A percentile compares a stretch with the other conserved stretches of the same genome.
Evolutionary conservation across 257 asterid genomes (phyloP).

Genomic region (Nyctanthes arbortristis): DNA sequence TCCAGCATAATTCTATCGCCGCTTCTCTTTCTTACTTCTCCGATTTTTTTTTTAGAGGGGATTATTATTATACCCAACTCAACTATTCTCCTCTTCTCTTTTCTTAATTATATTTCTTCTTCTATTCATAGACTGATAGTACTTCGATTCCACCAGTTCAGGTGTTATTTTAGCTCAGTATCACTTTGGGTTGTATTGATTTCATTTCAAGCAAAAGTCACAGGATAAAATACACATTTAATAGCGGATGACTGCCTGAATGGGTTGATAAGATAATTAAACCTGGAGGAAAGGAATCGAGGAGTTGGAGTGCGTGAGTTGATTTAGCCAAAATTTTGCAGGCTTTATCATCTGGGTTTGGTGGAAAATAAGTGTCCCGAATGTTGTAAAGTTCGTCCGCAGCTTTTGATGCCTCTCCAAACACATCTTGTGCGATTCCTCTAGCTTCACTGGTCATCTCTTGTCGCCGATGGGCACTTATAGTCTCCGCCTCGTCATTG

Average conservation of each 20-base stretch:
- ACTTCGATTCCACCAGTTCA: too few species aligned
- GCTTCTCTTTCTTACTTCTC: too few species aligned
- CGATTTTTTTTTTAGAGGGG: too few species aligned
- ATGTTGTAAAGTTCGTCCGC: conserved; percentile 56
- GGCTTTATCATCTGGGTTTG: conserved; percentile 54
- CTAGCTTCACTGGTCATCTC: conserved; percentile 40
- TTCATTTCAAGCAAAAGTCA: too few species aligned
- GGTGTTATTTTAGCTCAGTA: too few species aligned
- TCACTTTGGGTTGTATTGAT: too few species aligned
- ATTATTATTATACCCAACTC: too few species aligned
- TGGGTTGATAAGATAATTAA: not conserved
- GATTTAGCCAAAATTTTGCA: conserved; percentile 48
- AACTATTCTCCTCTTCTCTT: too few species aligned
- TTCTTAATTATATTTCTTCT: too few species aligned
- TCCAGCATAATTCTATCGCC: too few species aligned
- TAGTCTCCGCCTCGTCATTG: too few species aligned
- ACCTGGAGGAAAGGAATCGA: conserved; percentile 76
- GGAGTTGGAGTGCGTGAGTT: conserved; percentile 49
- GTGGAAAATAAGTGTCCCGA: conserved; percentile 63
- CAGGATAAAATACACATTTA: not conserved
- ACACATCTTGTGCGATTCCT: conserved; percentile 45
- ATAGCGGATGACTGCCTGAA: not conserved
- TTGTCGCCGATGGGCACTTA: not conserved
- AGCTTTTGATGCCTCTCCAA: conserved; percentile 50
- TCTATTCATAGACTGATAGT: too few species aligned